Evolutionary conservation across 441 rosid species (phyloP).

Genomic region (Mallotus repandus): DNA sequence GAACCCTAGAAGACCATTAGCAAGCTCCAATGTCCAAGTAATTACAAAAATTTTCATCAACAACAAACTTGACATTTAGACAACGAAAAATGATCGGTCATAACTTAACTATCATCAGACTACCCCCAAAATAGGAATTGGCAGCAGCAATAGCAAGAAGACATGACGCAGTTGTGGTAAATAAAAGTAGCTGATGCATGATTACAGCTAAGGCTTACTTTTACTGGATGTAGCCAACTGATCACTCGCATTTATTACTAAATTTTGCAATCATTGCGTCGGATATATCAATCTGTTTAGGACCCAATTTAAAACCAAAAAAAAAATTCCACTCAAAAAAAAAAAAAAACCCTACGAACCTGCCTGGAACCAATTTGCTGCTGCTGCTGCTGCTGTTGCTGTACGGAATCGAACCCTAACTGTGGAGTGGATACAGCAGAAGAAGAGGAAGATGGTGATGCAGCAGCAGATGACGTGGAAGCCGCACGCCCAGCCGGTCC

Average conservation of each 20-base stretch:
- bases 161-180: neutral
- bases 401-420: constrained; percentile 60
- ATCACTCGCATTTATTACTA: constrained; percentile 31
- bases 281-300: neutral
- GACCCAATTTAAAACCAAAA: constrained; percentile 23
- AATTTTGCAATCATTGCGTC: neutral
- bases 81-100: neutral
- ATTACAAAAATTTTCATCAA: neutral
- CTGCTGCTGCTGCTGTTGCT: constrained; percentile 57
- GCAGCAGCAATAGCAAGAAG: neutral
- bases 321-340: neutral
- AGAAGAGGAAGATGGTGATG: constrained; percentile 95
- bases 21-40: neutral
- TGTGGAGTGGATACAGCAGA: constrained; percentile 82
- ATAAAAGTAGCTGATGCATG: constrained; percentile 3
- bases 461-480: constrained; percentile 86
- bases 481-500: constrained; percentile 81
- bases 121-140: no score
- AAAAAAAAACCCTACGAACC: constrained; percentile 35
- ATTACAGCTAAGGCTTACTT: constrained; percentile 5
- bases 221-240: constrained; percentile 4
- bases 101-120: neutral
- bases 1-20: neutral
- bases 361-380: constrained; percentile 61
- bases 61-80: neutral